Conservation (phyloP, 371 early-diverging fungal species). For the Mortierella sp. region DNA sequence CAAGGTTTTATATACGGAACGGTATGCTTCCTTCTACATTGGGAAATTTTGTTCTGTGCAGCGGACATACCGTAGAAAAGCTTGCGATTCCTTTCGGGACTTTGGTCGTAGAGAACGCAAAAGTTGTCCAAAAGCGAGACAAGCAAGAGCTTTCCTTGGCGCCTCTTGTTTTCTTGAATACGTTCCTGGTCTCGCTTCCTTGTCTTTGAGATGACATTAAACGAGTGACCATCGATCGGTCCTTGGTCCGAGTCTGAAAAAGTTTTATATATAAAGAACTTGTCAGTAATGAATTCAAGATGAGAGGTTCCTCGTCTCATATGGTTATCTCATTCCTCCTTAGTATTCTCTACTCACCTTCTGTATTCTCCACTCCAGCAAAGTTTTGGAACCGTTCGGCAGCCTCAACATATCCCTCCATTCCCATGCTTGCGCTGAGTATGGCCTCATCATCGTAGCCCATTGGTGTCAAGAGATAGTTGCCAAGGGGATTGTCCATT, state of each 20-base stretch:
- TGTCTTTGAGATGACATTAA: constrained; percentile 43
- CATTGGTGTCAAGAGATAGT: constrained; percentile 49
- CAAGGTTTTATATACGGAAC: too few relatives aligned
- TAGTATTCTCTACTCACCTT: neutral
- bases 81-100: constrained; percentile 81
- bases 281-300: neutral
- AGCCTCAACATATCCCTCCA: constrained; percentile 32
- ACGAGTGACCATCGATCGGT: constrained; percentile 20
- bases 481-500: constrained; percentile 24
- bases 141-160: constrained; percentile 76
- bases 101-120: constrained; percentile 85
- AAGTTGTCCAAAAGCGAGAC: constrained; percentile 86
- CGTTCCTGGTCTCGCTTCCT: constrained; percentile 46
- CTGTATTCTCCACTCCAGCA: constrained; percentile 30
- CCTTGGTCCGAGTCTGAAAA: constrained; percentile 54
- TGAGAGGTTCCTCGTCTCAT: neutral
- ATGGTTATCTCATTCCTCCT: too few relatives aligned
- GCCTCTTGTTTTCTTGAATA: constrained; percentile 56
- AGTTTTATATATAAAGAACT: neutral
- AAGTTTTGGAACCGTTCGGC: constrained; percentile 46
- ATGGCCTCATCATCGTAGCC: constrained; percentile 49
- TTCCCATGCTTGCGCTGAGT: constrained; percentile 2
- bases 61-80: constrained; percentile 83
- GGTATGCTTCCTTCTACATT: too few relatives aligned
- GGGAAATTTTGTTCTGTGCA: constrained; percentile 5